Conservation (phyloP, 345 rosid genomes). For the Salix koriyanagi region DNA sequence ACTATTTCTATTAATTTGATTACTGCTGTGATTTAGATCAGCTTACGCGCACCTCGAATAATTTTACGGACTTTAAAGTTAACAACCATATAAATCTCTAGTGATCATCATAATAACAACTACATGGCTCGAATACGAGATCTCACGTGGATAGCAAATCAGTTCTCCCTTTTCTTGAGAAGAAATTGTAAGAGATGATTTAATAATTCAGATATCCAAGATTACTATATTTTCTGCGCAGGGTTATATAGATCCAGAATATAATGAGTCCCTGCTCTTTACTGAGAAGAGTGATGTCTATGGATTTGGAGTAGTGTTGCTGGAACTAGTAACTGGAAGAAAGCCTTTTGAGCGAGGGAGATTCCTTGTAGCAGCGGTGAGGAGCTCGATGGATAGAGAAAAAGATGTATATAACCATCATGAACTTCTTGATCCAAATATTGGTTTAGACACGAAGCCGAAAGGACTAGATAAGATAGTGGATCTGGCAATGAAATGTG, state of each 20-base stretch:
- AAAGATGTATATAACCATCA: conserved; percentile 56
- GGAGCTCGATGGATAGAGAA: conserved; percentile 46
- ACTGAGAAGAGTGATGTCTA: conserved; percentile 95
- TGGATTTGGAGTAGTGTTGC: conserved; percentile 78
- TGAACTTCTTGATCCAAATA: conserved; percentile 56
- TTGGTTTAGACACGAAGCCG: conserved; percentile 40
- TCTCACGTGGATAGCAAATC: too few species aligned
- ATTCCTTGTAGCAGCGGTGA: conserved; percentile 78
- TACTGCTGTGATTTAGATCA: too few species aligned
- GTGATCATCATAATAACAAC: too few species aligned
- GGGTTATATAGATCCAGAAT: conserved; percentile 94
- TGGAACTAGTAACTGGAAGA: conserved; percentile 68
- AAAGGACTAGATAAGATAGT: conserved; percentile 20
- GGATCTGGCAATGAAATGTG: conserved; percentile 24
- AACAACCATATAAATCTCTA: rapidly evolving
- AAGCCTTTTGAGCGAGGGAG: conserved; percentile 73
- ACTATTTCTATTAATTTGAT: too few species aligned
- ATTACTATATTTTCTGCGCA: conserved; percentile 13
- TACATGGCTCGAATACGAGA: too few species aligned
- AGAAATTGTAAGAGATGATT: too few species aligned
- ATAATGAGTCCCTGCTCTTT: conserved; percentile 79
- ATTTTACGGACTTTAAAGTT: too few species aligned
- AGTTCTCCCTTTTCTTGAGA: too few species aligned
- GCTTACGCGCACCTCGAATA: too few species aligned
- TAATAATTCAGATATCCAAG: rapidly evolving